phyloP scores from a whole-genome alignment of 2,329 filamentous ascomycete genomes.

The Pyricularia sp. region DNA sequence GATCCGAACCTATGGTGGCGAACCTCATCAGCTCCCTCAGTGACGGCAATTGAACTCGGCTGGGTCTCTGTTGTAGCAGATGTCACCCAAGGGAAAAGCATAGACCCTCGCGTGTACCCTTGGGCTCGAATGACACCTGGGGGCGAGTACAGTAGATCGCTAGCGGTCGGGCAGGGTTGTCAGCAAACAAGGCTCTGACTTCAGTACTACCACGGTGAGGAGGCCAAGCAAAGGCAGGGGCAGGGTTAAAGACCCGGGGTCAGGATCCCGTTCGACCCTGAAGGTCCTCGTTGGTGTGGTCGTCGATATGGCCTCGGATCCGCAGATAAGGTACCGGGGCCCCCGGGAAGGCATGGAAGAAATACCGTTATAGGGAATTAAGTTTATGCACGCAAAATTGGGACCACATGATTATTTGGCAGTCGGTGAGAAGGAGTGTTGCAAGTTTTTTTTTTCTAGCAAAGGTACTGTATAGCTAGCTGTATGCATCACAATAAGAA shows the following conservation, averaged over 20 bases:
- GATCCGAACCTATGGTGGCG: neutral
- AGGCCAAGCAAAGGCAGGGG: neutral
- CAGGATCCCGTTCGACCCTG: neutral
- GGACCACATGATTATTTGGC: neutral
- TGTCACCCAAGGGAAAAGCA: neutral
- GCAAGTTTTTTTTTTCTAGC: neutral
- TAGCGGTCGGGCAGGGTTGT: neutral
- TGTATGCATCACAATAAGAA: neutral
- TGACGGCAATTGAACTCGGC: neutral
- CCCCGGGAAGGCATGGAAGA: neutral
- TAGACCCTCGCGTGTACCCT: neutral
- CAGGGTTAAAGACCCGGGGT: neutral
- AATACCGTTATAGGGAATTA: neutral
- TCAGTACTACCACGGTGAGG: neutral
- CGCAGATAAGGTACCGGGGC: neutral
- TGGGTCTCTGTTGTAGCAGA: neutral
- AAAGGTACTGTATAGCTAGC: neutral
- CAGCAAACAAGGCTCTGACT: neutral
- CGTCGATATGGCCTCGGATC: neutral
- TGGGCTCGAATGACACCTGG: neutral
- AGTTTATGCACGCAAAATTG: neutral
- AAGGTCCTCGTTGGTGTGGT: neutral
- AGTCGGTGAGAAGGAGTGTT: neutral
- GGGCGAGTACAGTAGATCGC: neutral
- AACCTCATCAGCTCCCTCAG: neutral